Base-by-base conservation (phyloP, 139 green algal species). In the Chlorella vulgaris region DNA sequence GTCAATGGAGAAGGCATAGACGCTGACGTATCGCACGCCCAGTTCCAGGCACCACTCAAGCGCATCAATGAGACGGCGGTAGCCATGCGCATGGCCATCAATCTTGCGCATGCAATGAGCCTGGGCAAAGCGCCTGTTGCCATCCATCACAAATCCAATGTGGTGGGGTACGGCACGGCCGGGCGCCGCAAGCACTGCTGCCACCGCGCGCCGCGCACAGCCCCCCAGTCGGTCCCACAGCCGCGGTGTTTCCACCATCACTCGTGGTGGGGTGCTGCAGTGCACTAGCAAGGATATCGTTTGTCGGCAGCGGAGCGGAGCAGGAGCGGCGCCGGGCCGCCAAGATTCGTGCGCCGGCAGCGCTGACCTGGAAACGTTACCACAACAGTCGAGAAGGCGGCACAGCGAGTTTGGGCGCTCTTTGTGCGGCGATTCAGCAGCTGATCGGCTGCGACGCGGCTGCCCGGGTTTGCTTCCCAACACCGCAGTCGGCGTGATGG, bases 71-170 rank as follows among this genome's bases (percentile, higher is more conserved):
- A 99, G 90, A 79, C 90, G 90, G 24, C 60, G 42, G 78, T 94
- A 97, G 38, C 94, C 94, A 1, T 80, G 36, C 0, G 38, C 83
- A 58, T 97, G 93, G 3, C 94, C 93, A 2, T 85, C 75, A 1
- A 85, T 66, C 7, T 71, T 69, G 28, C 84, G 53, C 28, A 94
- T 70, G 67, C 81, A 50, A 7, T 76, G 66, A 18, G 62, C 35
- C 50, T 90, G 84, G 28, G 95, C 96, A 76, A 91, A 98, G 6
- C 96, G 88, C 38, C 96, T 74, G 90, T 98, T 99, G 68, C 96
- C 96, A 82, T 99, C 96, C 96, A 99, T 98, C 42, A 99, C 95
- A 86, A 99, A 95, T 0, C 91, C 94, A 0, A 98, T 78, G 74
- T 99, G 96, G 60, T 68, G 47, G 0, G 95, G 95, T 7, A 94